Base-by-base conservation (phyloP, 116 monocot species). In the Iris pallida region DNA sequence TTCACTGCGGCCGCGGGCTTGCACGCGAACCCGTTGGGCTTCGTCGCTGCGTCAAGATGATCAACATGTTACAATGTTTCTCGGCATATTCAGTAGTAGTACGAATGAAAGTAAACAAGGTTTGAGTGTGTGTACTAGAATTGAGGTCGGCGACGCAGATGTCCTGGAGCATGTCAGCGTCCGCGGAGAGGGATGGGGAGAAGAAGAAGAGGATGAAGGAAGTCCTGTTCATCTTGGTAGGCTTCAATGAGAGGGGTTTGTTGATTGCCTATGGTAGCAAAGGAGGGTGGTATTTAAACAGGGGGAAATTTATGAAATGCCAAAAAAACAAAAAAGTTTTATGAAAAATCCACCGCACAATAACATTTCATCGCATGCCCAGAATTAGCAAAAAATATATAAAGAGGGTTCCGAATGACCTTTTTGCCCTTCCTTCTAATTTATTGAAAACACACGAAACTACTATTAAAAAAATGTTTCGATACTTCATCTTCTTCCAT, bases 141-240 rank as follows among this genome's bases (percentile, higher is more conserved):
- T 45, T 85, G 66, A 75, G 66, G 60, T 85, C 85, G 2, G 85
- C 85, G 42, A 85, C 80, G 53, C 83, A 83, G 69, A 83, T n/a
- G 30, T 83, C 83, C 19, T 83, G 83, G 51, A 79, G 79, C 72
- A 68, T 63, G 74, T 75, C 68, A 4, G 73, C 53, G 67, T 80
- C 77, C 45, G 63, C 56, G 48, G 71, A 70, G 49, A 76, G 45
- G 40, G 60, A 54, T 8, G 6, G 42, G 9, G 53, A 20, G 44
- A 47, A 47, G 52, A 69, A 5, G 20, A 67, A 42, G 48, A 64
- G 43, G 55, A 69, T n/a, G 71, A 66, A 5, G 44, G 55, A 51
- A 20, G 47, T 20, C 17, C 48, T 55, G 2, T 62, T 64, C 78
- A 78, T 78, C 49, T 65, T 65, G 58, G 16, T 17, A 6, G 58